phyloP scores from a whole-genome alignment of 768 basidiomycete genomes.

The Boletus tylopilopsis region DNA sequence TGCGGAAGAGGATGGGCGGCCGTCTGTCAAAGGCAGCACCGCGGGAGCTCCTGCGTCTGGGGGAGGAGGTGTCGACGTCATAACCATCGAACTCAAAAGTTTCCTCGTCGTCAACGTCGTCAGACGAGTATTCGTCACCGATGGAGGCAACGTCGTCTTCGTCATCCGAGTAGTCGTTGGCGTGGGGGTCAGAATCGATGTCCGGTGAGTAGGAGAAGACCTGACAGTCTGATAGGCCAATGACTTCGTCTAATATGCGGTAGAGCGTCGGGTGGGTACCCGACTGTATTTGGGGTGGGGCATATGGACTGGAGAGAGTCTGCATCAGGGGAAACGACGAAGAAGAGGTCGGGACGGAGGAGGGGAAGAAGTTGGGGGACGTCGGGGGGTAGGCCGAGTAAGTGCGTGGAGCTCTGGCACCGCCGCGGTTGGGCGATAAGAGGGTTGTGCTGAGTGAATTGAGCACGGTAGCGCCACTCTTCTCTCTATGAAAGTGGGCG shows the following conservation, averaged over 20 bases:
- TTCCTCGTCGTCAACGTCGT: conserved; percentile 69
- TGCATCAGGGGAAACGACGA: conserved; percentile 67
- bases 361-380: conserved; percentile 69
- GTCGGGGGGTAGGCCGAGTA: conserved; percentile 86
- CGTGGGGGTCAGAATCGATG: conserved; percentile 92
- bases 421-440: conserved; percentile 65
- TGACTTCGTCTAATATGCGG: conserved; percentile 83
- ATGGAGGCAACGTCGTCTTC: conserved; percentile 69
- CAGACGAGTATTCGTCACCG: conserved; percentile 67
- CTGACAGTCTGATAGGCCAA: conserved; percentile 88
- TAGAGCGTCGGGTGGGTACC: conserved; percentile 89
- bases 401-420: conserved; percentile 66
- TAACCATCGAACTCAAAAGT: conserved; percentile 81
- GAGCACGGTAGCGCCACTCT: conserved; percentile 70
- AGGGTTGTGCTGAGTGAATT: conserved; percentile 83
- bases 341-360: conserved; percentile 62
- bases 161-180: conserved; percentile 73
- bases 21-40: background rate
- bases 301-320: conserved; percentile 57
- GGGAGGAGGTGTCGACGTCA: conserved; percentile 51
- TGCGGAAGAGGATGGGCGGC: conserved; percentile 20
- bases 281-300: conserved; percentile 68
- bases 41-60: conserved; percentile 7
- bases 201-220: conserved; percentile 94
- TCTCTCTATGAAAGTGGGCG: conserved; percentile 84